Evolutionary conservation across 495 filamentous ascomycete genomes (phyloP).

Genomic region (Penicillium subrubescens): DNA sequence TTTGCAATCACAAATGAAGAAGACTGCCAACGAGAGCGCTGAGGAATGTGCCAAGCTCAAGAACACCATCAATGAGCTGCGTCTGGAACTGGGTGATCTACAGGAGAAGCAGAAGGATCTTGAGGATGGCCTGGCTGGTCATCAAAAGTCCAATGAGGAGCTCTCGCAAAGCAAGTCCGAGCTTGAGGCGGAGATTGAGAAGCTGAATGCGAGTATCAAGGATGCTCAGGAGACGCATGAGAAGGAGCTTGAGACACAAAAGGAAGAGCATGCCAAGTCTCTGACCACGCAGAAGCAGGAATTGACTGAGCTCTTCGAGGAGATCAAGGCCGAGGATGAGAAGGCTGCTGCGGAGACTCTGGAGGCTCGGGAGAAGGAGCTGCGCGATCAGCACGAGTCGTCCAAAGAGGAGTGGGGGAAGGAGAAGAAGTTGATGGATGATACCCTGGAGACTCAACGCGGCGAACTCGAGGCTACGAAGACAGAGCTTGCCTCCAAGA

Average conservation of each 20-base stretch:
- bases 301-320: slow-evolving; percentile 50
- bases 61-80: slow-evolving; percentile 52
- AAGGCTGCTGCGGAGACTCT: slow-evolving; percentile 39
- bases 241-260: slow-evolving; percentile 38
- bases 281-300: slow-evolving; percentile 46
- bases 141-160: slow-evolving; percentile 47
- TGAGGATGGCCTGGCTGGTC: slow-evolving; percentile 41
- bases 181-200: slow-evolving; percentile 54
- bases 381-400: slow-evolving; percentile 40
- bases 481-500: slow-evolving; percentile 38
- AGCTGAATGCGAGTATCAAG: slow-evolving; percentile 50
- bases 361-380: slow-evolving; percentile 43
- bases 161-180: slow-evolving; percentile 38
- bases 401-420: slow-evolving; percentile 47
- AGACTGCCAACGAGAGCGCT: slow-evolving; percentile 51
- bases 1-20: slow-evolving; percentile 54
- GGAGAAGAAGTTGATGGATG: slow-evolving; percentile 46
- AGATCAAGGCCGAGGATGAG: slow-evolving; percentile 53
- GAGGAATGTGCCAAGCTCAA: slow-evolving; percentile 50
- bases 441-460: slow-evolving; percentile 40
- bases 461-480: slow-evolving; percentile 38
- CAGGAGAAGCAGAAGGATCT: slow-evolving; percentile 58
- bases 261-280: slow-evolving; percentile 43
- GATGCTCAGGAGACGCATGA: slow-evolving; percentile 42
- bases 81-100: slow-evolving; percentile 58